Evolutionary conservation across 2,329 filamentous ascomycete species (phyloP).

Genomic region (Coniochaeta ligniaria): DNA sequence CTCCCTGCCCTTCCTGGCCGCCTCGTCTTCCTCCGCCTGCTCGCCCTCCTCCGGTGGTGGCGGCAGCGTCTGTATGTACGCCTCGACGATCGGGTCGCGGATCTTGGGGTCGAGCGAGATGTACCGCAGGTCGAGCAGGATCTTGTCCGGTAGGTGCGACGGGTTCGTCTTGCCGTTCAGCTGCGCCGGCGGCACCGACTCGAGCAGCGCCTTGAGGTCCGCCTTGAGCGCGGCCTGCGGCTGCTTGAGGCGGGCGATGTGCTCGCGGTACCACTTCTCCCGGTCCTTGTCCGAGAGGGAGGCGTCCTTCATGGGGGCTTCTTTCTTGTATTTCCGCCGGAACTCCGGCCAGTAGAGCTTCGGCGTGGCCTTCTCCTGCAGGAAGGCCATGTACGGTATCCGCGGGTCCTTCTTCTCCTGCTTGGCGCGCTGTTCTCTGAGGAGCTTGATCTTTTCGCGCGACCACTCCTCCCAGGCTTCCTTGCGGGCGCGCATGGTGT

Average conservation of each 20-base stretch:
- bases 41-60: conserved; percentile 42
- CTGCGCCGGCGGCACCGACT: conserved; percentile 46
- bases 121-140: conserved; percentile 63
- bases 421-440: conserved; percentile 65
- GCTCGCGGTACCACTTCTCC: conserved; percentile 73
- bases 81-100: conserved; percentile 58
- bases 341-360: conserved; percentile 99
- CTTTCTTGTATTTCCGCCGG: conserved; percentile 80
- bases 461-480: conserved; percentile 84
- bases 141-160: conserved; percentile 50
- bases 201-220: conserved; percentile 61
- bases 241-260: conserved; percentile 60
- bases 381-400: conserved; percentile 73
- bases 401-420: conserved; percentile 77
- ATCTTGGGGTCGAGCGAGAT: conserved; percentile 55
- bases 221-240: conserved; percentile 59
- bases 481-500: conserved; percentile 72
- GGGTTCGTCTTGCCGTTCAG: conserved; percentile 54
- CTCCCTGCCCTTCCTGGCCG: conserved; percentile 38
- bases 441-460: conserved; percentile 62
- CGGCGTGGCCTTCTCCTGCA: conserved; percentile 74
- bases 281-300: conserved; percentile 67
- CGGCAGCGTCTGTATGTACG: conserved; percentile 57
- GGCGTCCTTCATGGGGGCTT: conserved; percentile 70
- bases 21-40: conserved; percentile 44